phyloP scores from a whole-genome alignment of 2,329 filamentous ascomycete species.

The Alternaria angustiovoidea region DNA sequence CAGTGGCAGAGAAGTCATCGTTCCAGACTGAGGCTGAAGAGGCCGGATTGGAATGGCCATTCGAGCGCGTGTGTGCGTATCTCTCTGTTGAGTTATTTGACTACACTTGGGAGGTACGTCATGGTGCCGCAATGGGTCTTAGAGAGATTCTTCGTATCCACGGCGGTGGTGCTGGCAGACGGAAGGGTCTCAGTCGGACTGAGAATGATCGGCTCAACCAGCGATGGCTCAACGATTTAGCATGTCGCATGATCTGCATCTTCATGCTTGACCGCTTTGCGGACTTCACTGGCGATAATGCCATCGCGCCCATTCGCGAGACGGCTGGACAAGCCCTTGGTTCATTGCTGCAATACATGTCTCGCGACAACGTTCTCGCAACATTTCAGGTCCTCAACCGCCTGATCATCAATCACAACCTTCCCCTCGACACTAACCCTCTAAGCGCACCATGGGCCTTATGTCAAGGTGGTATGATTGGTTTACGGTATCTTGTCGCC shows the following conservation, averaged over 20 bases:
- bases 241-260: constrained; percentile 93
- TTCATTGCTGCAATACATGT: constrained; percentile 84
- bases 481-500: constrained; percentile 91
- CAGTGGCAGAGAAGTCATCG: constrained; percentile 83
- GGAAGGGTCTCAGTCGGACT: constrained; percentile 70
- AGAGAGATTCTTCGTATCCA: constrained; percentile 93
- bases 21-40: constrained; percentile 79
- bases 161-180: constrained; percentile 83
- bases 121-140: constrained; percentile 94
- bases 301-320: constrained; percentile 93
- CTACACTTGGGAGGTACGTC: constrained; percentile 90
- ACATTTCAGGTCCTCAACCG: constrained; percentile 86
- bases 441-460: constrained; percentile 85
- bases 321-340: constrained; percentile 94
- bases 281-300: constrained; percentile 97
- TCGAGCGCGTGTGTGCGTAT: constrained; percentile 91
- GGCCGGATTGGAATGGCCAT: constrained; percentile 89
- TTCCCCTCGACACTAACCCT: constrained; percentile 56
- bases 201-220: constrained; percentile 85
- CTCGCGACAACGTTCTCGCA: constrained; percentile 78
- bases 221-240: constrained; percentile 90
- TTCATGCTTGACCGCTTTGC: constrained; percentile 98
- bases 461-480: constrained; percentile 98
- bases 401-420: constrained; percentile 89
- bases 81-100: constrained; percentile 94